Conservation (phyloP, 129 eudicot species). For the Flaveria linearis region DNA sequence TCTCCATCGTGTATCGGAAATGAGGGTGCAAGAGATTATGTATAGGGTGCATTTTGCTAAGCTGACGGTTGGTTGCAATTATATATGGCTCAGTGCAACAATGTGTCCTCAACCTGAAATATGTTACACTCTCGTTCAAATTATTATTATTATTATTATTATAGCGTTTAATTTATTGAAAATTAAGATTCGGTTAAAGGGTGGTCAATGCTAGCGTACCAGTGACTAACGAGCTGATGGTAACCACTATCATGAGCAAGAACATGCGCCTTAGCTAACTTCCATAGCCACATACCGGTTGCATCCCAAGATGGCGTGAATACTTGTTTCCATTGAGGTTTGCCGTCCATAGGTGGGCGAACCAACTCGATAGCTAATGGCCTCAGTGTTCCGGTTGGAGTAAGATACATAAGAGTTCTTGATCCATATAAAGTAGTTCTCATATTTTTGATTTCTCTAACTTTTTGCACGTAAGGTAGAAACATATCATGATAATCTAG, state of each 20-base stretch:
- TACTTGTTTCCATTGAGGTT: conserved; percentile 65
- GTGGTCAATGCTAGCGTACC: conserved; percentile 33
- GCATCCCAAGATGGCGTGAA: conserved; percentile 47
- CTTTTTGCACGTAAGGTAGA: conserved; percentile 65
- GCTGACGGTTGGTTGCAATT: conserved; percentile 70
- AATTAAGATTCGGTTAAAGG: too few species aligned
- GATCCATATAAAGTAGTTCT: conserved; percentile 73
- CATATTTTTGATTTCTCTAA: conserved; percentile 41
- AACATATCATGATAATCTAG: conserved; percentile 67
- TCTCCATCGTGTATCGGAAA: conserved; percentile 79
- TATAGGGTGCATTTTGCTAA: conserved; percentile 78
- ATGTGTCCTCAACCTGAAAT: conserved; percentile 77
- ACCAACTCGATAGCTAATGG: conserved; percentile 74
- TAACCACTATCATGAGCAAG: conserved; percentile 71
- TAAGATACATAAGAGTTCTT: conserved; percentile 58
- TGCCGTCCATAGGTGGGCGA: conserved; percentile 56
- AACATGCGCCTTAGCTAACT: conserved; percentile 65
- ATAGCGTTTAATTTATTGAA: neutral
- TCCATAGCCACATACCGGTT: conserved; percentile 75
- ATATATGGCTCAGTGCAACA: conserved; percentile 69
- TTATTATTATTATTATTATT: too few species aligned
- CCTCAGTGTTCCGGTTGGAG: conserved; percentile 44
- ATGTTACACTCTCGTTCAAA: neutral
- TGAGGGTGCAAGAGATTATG: conserved; percentile 61
- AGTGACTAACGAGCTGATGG: conserved; percentile 71